Percentiles rank a stretch among this genome's conserved stretches.
Conservation (phyloP, 2,329 filamentous ascomycete species). For the Colletotrichum echinochloae region DNA sequence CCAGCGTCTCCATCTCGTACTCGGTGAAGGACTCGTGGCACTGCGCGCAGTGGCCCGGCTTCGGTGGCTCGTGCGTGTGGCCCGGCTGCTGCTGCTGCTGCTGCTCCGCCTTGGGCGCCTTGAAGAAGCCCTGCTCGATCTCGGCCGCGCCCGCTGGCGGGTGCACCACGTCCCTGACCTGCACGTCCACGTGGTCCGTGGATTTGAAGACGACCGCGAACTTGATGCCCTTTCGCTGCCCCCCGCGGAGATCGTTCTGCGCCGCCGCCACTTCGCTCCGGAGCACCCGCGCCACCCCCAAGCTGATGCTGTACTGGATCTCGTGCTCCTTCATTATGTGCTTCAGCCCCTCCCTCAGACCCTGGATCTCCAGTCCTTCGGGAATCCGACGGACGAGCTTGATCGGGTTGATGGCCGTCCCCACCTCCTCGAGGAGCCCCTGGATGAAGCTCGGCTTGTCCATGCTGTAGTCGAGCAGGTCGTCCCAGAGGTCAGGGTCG, state of each 20-base stretch:
- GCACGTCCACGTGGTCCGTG: slow-evolving; percentile 57
- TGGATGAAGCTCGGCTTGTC: slow-evolving; percentile 96
- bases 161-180: slow-evolving; percentile 53
- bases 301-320: slow-evolving; percentile 91
- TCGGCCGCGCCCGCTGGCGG: slow-evolving; percentile 36
- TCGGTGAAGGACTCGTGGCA: slow-evolving; percentile 69
- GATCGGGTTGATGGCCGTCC: slow-evolving; percentile 93
- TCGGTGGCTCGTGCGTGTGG: slow-evolving; percentile 49
- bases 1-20: slow-evolving; percentile 76
- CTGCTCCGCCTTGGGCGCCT: slow-evolving; percentile 44
- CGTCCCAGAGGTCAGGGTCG: slow-evolving; percentile 93
- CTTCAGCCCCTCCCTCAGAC: slow-evolving; percentile 86
- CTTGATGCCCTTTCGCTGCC: slow-evolving; percentile 87
- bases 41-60: slow-evolving; percentile 69
- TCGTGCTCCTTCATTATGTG: slow-evolving; percentile 97
- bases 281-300: slow-evolving; percentile 87
- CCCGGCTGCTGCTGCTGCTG: no score
- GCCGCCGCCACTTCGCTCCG: slow-evolving; percentile 87
- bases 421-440: slow-evolving; percentile 91
- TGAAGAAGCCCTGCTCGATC: slow-evolving; percentile 38
- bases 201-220: slow-evolving; percentile 77
- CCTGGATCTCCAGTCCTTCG: slow-evolving; percentile 91
- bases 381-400: slow-evolving; percentile 91
- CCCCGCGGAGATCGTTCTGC: slow-evolving; percentile 82
- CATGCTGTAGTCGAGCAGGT: slow-evolving; percentile 95